Evolutionary conservation across 352 stramenopile species (phyloP).

Genomic region (Pythium utonaiense): DNA sequence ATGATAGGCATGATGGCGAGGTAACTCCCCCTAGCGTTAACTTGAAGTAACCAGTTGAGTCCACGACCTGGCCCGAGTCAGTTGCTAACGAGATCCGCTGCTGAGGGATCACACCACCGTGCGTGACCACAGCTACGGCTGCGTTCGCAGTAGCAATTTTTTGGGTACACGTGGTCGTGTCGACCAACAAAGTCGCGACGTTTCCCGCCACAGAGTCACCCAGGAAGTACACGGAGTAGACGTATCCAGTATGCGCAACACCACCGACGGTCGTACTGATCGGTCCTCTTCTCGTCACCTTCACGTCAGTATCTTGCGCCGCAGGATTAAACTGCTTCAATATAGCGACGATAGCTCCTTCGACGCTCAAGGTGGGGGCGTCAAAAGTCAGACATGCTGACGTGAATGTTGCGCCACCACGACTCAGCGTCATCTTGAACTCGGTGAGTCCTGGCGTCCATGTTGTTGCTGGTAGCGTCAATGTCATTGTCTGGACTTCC

Average conservation of each 20-base stretch:
- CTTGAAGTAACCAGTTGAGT: constrained; percentile 54
- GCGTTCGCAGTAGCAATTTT: constrained; percentile 29
- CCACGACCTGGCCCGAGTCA: constrained; percentile 67
- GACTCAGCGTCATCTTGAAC: constrained; percentile 47
- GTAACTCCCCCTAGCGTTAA: constrained; percentile 24
- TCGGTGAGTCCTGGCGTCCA: constrained; percentile 25
- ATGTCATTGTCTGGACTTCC: constrained; percentile 85
- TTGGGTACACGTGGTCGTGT: constrained; percentile 23
- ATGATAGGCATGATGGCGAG: constrained; percentile 52
- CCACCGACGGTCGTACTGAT: constrained; percentile 9
- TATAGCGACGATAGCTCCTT: constrained; percentile 24
- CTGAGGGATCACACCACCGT: constrained; percentile 79
- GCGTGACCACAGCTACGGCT: constrained; percentile 41
- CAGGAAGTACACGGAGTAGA: constrained; percentile 93
- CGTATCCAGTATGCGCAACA: constrained; percentile 59
- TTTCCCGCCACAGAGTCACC: constrained; percentile 82
- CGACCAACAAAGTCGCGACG: constrained; percentile 45
- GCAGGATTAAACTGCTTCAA: constrained; percentile 26
- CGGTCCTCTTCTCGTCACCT: constrained; percentile 51
- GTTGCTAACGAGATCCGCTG: constrained; percentile 81
- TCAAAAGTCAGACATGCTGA: constrained; percentile 41
- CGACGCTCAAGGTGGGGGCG: constrained; percentile 19
- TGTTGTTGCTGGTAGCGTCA: constrained; percentile 28
- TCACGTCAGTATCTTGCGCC: constrained; percentile 32
- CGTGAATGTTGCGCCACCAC: constrained; percentile 33